phyloP scores from a whole-genome alignment of 768 basidiomycete species.

The Cystobasidium tubakii region DNA sequence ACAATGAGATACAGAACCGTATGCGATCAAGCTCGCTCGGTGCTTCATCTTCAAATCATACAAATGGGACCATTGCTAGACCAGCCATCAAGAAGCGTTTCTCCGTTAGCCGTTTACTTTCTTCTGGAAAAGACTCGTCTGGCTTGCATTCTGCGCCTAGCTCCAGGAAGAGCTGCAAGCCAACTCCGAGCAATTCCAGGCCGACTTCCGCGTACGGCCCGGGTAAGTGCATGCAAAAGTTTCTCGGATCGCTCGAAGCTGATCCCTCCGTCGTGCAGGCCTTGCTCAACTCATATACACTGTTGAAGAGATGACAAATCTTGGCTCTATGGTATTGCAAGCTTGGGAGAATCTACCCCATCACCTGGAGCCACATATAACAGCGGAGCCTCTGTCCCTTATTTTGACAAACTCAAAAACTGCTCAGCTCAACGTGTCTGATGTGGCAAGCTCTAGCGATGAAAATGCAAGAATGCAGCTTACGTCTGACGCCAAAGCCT shows the following conservation, averaged over 20 bases:
- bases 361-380: background rate
- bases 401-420: background rate
- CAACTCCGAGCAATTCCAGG: constrained; percentile 9
- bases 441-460: background rate
- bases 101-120: constrained; percentile 21
- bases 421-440: constrained; percentile 5
- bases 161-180: background rate
- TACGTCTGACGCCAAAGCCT: background rate
- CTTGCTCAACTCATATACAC: constrained; percentile 4
- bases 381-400: constrained; percentile 12
- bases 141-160: background rate
- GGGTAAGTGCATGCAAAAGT: background rate
- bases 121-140: background rate
- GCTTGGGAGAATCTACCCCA: constrained; percentile 20
- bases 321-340: constrained; percentile 26
- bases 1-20: background rate
- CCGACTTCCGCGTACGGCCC: constrained; percentile 13
- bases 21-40: constrained; percentile 15
- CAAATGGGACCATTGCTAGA: background rate
- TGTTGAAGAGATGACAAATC: constrained; percentile 32
- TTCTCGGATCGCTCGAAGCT: background rate
- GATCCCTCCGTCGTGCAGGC: background rate
- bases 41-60: background rate
- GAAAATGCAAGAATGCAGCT: background rate
- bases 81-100: constrained; percentile 31